Evolutionary conservation across 257 asterid genomes (phyloP).

Genomic region (Euphrasia confusa): DNA sequence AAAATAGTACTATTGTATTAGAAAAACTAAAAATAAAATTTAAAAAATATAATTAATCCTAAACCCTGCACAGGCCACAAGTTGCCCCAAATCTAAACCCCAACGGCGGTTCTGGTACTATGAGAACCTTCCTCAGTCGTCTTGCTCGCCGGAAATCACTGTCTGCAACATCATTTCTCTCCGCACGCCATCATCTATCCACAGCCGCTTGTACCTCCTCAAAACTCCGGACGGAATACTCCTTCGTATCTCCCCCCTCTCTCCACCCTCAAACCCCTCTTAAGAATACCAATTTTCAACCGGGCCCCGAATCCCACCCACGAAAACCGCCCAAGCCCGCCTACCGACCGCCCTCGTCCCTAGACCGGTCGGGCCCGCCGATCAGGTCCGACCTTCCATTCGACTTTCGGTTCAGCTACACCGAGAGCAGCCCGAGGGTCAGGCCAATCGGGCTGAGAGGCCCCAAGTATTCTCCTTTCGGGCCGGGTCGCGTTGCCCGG

Average conservation of each 20-base stretch:
- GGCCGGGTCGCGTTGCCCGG: constrained; percentile 69
- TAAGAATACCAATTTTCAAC: constrained; percentile 21
- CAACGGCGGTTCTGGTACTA: constrained; percentile 8
- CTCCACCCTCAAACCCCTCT: constrained; percentile 42
- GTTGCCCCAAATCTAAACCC: constrained; percentile 22
- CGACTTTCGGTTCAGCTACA: constrained; percentile 93
- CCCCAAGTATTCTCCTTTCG: constrained; percentile 94
- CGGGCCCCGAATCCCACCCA: constrained; percentile 23
- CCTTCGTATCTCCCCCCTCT: constrained; percentile 64
- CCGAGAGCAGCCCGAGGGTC: constrained; percentile 60
- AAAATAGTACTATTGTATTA: too few species aligned
- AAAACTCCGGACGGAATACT: constrained; percentile 55
- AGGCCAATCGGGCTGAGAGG: constrained; percentile 90
- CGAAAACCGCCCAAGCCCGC: constrained; percentile 46
- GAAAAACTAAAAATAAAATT: too few species aligned
- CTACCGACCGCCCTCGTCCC: constrained; percentile 86
- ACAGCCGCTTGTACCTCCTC: constrained; percentile 41
- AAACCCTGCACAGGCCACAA: too few species aligned
- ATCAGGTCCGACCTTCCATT: constrained; percentile 63
- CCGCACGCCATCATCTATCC: constrained; percentile 36
- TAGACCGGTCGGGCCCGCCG: constrained; percentile 46
- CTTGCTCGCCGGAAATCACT: constrained; percentile 39
- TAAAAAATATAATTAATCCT: too few species aligned
- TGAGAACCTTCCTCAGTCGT: constrained; percentile 27
- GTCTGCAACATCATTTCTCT: constrained; percentile 16